Evolutionary conservation across 1,139 yeast species (phyloP), one percentile per base, ranked within the genome.

Genomic region (Williopsis jadinii): DNA sequence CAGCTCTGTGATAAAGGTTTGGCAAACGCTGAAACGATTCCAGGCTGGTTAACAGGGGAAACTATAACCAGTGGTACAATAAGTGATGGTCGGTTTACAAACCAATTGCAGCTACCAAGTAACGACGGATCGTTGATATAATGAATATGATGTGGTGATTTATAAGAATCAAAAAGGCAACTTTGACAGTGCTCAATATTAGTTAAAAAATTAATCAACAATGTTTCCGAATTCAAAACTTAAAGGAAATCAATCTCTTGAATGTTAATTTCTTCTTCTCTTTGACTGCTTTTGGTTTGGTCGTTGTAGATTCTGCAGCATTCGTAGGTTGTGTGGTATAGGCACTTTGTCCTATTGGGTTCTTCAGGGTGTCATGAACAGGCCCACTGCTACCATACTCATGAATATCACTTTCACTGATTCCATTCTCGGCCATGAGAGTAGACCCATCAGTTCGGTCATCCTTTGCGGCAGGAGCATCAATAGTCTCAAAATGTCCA

Each of bases 11-110:
- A 67, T 5, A 53, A 64, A 12, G 77, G 74, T 36, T 53, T 71
- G 0, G 56, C 81, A 3, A 73, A 84, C 51, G 75, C 84, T 0
- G 62, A 66, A 12, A 65, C 55, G 1, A 61, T 84, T 28, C 95
- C 95, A 0, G 71, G 75, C 14, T 86, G 90, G 90, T 58, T 86
- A 34, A 80, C 95, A 2, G 95, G 95, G 2, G 92, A 84, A 56
- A 82, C 80, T 49, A 46, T 84, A 80, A 1, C 56, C 10, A 62
- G 73, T 35, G 87, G 87, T 0, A 54, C 51, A 0, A 64, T 80
- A 8, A 60, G 54, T 37, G 63, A 77, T 50, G 80, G 79, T 8
- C 33, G 44, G 8, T 50, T 47, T 28, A 15, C 19, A 5, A 44
- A 41, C 32, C 32, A 27, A n/a, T 19, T 26, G 26, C 24, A 11